These are phyloP conservation scores for Trifolium pratense DNA, from an alignment of 306 rosid species.

Conservation along the genomic window DNA sequence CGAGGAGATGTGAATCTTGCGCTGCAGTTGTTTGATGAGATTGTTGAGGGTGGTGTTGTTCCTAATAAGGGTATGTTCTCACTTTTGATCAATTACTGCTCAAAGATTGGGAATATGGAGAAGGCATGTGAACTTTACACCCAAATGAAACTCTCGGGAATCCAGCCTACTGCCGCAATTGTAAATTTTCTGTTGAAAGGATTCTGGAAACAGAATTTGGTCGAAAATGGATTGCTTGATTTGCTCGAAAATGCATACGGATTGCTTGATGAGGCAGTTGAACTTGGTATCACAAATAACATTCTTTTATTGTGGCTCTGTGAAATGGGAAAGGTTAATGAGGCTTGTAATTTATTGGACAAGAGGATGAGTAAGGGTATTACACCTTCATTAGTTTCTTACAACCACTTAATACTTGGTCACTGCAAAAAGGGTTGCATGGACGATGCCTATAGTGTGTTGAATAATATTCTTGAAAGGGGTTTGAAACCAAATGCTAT, in stretches of 20 bases:
- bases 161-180: conserved; percentile 50
- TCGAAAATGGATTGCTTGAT: conserved; percentile 56
- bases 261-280: conserved; percentile 71
- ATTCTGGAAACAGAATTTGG: conserved; percentile 48
- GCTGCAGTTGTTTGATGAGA: conserved; percentile 53
- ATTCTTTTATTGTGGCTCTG: conserved; percentile 58
- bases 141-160: conserved; percentile 61
- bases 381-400: conserved; percentile 60
- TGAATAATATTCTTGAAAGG: conserved; percentile 55
- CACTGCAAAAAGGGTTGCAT: conserved; percentile 60
- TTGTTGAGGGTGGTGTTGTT: conserved; percentile 51
- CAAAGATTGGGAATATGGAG: conserved; percentile 61
- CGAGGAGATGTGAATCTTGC: conserved; percentile 63
- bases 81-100: conserved; percentile 61
- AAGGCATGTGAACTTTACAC: conserved; percentile 66
- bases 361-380: conserved; percentile 62
- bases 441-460: conserved; percentile 54
- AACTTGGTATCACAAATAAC: conserved; percentile 59
- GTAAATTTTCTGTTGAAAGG: conserved; percentile 58
- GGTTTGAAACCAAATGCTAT: conserved; percentile 65
- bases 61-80: conserved; percentile 61
- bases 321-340: conserved; percentile 57
- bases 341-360: conserved; percentile 64
- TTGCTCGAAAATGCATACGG: conserved; percentile 45
- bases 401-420: conserved; percentile 69